Percentiles rank a stretch among this genome's conserved stretches.
phyloP scores from a whole-genome alignment of 2,329 filamentous ascomycete species.

The Pseudogymnoascus sp. region DNA sequence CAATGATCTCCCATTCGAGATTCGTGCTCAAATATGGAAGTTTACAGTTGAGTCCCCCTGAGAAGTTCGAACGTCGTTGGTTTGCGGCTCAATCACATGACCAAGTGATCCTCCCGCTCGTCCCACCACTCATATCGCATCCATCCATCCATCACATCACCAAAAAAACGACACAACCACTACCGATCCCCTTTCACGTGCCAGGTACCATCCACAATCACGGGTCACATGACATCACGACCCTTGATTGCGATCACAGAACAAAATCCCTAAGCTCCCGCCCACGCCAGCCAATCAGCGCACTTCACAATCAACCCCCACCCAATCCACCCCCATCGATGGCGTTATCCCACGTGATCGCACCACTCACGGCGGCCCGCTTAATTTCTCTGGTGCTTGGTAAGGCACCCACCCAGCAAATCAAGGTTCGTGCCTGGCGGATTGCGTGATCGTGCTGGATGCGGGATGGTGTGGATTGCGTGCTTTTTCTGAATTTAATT shows the following conservation, averaged over 20 bases:
- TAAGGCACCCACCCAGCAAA: not conserved
- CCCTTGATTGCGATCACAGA: not conserved
- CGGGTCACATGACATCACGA: not conserved
- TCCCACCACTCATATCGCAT: too few relatives aligned
- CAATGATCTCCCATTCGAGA: constrained; percentile 16
- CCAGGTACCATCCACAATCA: not conserved
- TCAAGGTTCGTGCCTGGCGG: constrained; percentile 4
- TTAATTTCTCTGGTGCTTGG: not conserved
- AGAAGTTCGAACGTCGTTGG: not conserved
- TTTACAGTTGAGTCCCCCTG: constrained; percentile 11
- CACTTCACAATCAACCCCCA: not conserved
- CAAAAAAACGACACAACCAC: not conserved
- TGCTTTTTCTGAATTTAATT: constrained; percentile 1
- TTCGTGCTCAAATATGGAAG: constrained; percentile 16
- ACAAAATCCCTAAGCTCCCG: constrained; percentile 6
- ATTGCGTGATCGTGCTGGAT: not conserved
- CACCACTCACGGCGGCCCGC: not conserved
- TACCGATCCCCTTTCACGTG: not conserved
- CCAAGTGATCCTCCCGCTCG: not conserved
- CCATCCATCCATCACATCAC: not conserved
- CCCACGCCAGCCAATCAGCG: not conserved
- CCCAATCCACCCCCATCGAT: not conserved
- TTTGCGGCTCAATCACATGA: not conserved
- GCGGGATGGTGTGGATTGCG: not conserved
- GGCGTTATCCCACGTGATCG: not conserved